These are phyloP conservation scores for Paspalum notatum DNA, from an alignment of 176 grass and related monocot species.

Conservation along the genomic window DNA sequence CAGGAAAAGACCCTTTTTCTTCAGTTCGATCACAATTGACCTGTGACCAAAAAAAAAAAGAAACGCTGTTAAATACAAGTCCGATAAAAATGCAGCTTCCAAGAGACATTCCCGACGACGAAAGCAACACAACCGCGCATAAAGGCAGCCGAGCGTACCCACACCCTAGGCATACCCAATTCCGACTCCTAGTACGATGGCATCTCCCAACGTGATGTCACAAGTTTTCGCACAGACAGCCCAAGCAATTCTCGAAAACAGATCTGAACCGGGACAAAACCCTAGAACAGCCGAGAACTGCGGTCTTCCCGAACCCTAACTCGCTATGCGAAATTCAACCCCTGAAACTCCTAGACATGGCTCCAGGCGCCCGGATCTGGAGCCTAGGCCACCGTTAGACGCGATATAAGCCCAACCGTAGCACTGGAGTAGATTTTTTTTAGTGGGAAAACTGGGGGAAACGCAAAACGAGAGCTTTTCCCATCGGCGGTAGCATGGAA, in stretches of 20 bases:
- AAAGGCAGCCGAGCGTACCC: background rate
- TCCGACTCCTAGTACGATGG: background rate
- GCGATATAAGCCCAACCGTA: background rate
- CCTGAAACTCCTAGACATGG: background rate
- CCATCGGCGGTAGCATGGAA: no score
- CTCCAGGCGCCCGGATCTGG: background rate
- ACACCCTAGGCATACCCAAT: background rate
- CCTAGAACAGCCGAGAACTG: background rate
- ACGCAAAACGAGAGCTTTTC: no score
- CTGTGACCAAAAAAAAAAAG: background rate
- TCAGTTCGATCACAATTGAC: background rate
- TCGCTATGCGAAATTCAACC: background rate
- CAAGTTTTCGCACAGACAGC: background rate
- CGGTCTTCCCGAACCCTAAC: background rate
- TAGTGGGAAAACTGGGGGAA: no score
- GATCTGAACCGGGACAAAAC: constrained; percentile 29
- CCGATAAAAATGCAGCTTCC: background rate
- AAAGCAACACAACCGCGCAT: background rate
- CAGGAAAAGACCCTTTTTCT: background rate
- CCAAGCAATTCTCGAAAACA: background rate
- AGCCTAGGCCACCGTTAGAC: no score
- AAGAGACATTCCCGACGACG: background rate
- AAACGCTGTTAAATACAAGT: background rate
- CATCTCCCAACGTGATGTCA: background rate
- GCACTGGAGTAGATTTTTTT: background rate